Conservation (phyloP, 2,329 filamentous ascomycete species). For the Cladosporium austrohemisphaericum region DNA sequence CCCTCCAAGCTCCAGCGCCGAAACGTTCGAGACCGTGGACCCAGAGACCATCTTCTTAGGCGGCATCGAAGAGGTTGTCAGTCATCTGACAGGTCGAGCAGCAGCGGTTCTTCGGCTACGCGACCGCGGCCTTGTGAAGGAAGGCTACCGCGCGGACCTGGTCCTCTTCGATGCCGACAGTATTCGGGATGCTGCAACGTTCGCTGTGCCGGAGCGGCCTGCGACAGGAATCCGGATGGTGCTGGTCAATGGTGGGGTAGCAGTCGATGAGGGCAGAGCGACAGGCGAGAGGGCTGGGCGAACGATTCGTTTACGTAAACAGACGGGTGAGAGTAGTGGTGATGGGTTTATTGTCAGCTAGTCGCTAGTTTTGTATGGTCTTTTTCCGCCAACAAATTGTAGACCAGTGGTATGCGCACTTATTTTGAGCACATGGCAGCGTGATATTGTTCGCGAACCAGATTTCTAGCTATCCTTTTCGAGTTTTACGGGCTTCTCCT, state of each 20-base stretch:
- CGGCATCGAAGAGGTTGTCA: constrained; percentile 27
- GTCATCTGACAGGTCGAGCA: constrained; percentile 26
- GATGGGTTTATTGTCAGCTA: constrained; percentile 17
- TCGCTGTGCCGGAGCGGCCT: constrained; percentile 24
- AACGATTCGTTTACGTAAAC: constrained; percentile 21
- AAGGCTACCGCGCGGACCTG: constrained; percentile 27
- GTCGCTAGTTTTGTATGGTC: too few species aligned
- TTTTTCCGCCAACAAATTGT: too few species aligned
- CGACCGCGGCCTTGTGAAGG: constrained; percentile 25
- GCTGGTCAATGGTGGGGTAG: constrained; percentile 26
- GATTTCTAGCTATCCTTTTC: background rate
- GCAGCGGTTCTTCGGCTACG: constrained; percentile 21
- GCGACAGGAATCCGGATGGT: constrained; percentile 26
- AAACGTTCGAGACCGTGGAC: constrained; percentile 21
- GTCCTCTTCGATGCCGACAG: constrained; percentile 25
- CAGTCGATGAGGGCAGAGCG: constrained; percentile 24
- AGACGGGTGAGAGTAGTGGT: background rate
- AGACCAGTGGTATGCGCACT: too few species aligned
- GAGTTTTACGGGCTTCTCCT: background rate
- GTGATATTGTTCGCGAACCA: background rate
- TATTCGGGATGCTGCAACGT: constrained; percentile 27
- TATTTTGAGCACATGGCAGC: too few species aligned
- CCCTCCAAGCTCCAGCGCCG: constrained; percentile 6
- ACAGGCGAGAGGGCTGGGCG: constrained; percentile 22
- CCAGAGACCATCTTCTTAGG: constrained; percentile 26